Evolutionary conservation across 441 rosid genomes (phyloP), one percentile per base, ranked within the genome.

Genomic region (Monsonia emarginata): DNA sequence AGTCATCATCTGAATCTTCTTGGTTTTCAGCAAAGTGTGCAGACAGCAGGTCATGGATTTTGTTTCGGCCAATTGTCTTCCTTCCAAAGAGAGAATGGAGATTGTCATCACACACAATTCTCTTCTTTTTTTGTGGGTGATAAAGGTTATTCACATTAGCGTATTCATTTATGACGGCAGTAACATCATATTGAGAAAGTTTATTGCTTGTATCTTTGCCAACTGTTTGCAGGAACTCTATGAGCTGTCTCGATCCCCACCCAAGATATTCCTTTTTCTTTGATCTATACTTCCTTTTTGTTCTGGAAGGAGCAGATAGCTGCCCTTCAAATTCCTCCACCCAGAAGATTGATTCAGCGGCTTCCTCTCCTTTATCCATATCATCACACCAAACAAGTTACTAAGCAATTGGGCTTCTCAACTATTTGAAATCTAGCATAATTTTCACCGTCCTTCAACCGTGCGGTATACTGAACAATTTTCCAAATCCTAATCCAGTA

Each of bases 171-270:
- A 87, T 68, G 65, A 76, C 69, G 13, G 65, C 82, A 10, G 72
- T 68, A n/a, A 73, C 90, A 69, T 82, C 88, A 54, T 65, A 65
- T 10, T 65, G 79, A 19, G 86, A 71, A 71, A 85, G 79, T 66
- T 69, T 71, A 31, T 65, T 40, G 3, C 65, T 2, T n/a, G 84
- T 82, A 36, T 82, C 84, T 76, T 65, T 81, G 19, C 83, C 84
- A 28, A 82, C 65, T 1, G 80, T 77, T 26, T 77, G 40, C 24
- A 87, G 86, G 74, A 85, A 85, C 66, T 74, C 80, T 58, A 84
- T 76, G 54, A 87, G 88, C 9, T 76, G 82, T 26, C 59, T 82
- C 0, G 87, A 87, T 8, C 86, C 90, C 90, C 90, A 85, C 57
- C 90, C 81, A 60, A 80, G 44, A 74, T 74, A 85, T 26, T 79